Base-by-base conservation (phyloP, 495 filamentous ascomycete genomes). In the Cenococcum geophilum region DNA sequence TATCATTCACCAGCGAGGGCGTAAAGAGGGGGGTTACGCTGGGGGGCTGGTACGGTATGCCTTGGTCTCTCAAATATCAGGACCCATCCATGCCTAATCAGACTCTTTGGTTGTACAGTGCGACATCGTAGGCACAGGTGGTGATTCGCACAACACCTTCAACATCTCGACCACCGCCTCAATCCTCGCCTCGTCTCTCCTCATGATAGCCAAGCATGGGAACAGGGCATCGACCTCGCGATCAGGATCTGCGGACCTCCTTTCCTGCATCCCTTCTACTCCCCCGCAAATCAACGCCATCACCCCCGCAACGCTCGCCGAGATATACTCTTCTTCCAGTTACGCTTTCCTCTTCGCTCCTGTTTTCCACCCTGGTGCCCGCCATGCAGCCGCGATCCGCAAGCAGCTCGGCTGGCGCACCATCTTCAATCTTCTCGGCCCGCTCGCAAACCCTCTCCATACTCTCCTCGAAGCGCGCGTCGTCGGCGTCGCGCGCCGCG, bases 261-360 rank as follows among this genome's bases (percentile, higher is more conserved):
- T 99, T 48, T 83, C 81, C 69, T 82, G 80, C 62, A 86, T 89
- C 70, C 65, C 71, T 9, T 89, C 91, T 0, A 77, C 73, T 25
- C 75, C 89, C 9, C 92, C 92, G 0, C 82, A 86, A 27, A 83
- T 99, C 48, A 72, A 76, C 18, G 84, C 86, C 32, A 79, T 96
- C 58, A 88, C 81, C 4, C 84, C 89, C 1, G 64, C 79, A 40
- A 89, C 86, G 34, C 78, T 97, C 54, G 63, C 80, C 27, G 60
- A 74, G 47, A 80, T 96, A 56, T 97, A 95, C 73, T 76, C 81
- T 48, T 73, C 77, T 36, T 88, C 85, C 62, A 96, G 90, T 74
- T 99, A 97, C 76, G 86, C 87, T 56, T 99, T 99, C 77, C 84
- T 99, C 32, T 99, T 93, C 72, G 95, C 95, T 0, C 95, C 92